Conservation (phyloP, 2,329 filamentous ascomycete genomes). For the Penicillium rolfsii region DNA sequence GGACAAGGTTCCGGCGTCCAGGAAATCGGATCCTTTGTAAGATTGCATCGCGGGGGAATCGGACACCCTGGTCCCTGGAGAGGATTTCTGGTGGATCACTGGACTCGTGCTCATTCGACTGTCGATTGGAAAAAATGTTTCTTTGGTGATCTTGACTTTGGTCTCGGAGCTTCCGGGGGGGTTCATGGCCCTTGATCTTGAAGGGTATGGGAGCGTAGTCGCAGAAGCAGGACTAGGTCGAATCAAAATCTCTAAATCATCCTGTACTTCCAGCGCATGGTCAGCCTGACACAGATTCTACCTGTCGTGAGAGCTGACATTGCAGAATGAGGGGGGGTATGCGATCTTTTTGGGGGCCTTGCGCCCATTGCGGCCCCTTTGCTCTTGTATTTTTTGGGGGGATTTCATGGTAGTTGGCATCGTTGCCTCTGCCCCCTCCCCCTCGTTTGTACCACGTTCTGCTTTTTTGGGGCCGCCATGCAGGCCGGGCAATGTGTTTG, state of each 20-base stretch:
- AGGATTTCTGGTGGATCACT: neutral
- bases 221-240: constrained; percentile 21
- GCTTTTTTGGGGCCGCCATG: neutral
- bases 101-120: neutral
- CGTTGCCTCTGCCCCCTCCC: constrained; percentile 1
- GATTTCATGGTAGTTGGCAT: neutral
- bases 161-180: constrained; percentile 2
- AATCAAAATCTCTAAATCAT: constrained; percentile 32
- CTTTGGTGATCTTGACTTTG: constrained; percentile 2
- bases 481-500: constrained; percentile 10
- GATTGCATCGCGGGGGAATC: constrained; percentile 31
- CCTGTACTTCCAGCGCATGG: constrained; percentile 22
- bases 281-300: constrained; percentile 9
- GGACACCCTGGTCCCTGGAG: constrained; percentile 13
- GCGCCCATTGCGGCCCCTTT: neutral
- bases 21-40: constrained; percentile 35
- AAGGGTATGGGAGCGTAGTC: neutral
- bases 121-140: neutral
- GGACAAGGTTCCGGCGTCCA: constrained; percentile 35
- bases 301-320: constrained; percentile 7
- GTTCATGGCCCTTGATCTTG: neutral
- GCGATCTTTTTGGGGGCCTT: constrained; percentile 7
- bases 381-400: neutral
- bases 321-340: neutral
- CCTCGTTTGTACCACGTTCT: neutral